phyloP scores from a whole-genome alignment of 345 rosid species.

The Salix viminalis region DNA sequence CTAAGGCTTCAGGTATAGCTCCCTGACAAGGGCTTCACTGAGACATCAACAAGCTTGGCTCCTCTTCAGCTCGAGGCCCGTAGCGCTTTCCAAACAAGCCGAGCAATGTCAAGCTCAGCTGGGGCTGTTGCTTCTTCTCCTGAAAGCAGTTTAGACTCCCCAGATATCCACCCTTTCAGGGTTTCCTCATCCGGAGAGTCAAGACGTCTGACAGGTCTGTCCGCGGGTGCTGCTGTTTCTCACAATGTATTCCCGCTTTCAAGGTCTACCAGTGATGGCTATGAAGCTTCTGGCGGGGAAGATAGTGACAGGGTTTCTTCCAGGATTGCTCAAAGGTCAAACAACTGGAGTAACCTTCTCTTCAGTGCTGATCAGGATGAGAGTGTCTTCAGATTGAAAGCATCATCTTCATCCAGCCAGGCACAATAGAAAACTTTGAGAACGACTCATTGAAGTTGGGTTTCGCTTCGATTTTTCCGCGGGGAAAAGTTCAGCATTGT shows the following conservation, averaged over 20 bases:
- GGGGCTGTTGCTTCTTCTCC: conserved; percentile 81
- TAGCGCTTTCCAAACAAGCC: conserved; percentile 90
- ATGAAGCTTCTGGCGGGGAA: conserved; percentile 97
- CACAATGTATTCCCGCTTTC: conserved; percentile 69
- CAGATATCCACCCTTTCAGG: conserved; percentile 83
- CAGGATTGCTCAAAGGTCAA: conserved; percentile 59
- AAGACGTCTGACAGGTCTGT: conserved; percentile 48
- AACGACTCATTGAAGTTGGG: not conserved
- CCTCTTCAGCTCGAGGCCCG: conserved; percentile 94
- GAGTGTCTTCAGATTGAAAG: conserved; percentile 44
- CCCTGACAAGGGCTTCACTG: conserved; percentile 45
- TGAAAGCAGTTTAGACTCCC: conserved; percentile 93
- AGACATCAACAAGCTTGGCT: conserved; percentile 64
- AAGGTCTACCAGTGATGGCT: conserved; percentile 90
- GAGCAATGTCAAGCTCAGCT: conserved; percentile 71
- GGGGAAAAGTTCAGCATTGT: conserved; percentile 29
- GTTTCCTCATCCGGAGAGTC: conserved; percentile 77
- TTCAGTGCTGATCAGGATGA: conserved; percentile 44
- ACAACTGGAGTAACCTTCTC: conserved; percentile 55
- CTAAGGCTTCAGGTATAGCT: conserved; percentile 34
- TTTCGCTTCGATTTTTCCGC: conserved; percentile 6
- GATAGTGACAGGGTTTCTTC: conserved; percentile 91
- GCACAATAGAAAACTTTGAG: conserved; percentile 41
- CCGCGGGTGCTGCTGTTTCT: conserved; percentile 43
- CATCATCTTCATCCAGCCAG: conserved; percentile 43